Conservation (phyloP, 1,284 basidiomycete genomes). For the Cerioporus squamosus region DNA sequence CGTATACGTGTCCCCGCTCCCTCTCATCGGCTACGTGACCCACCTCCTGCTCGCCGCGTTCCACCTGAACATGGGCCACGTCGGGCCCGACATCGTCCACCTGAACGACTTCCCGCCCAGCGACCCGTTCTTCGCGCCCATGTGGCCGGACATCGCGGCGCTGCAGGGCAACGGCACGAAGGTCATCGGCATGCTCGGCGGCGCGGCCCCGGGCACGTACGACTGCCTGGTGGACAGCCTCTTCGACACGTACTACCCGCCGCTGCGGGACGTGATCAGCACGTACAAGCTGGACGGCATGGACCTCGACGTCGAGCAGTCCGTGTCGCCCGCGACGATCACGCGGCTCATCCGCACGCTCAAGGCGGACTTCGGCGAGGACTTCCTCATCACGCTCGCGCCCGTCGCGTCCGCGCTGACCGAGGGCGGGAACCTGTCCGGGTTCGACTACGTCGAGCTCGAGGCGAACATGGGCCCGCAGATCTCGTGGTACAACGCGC, state of each 20-base stretch:
- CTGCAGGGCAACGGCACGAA: slow-evolving; percentile 17
- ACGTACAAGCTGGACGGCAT: slow-evolving; percentile 14
- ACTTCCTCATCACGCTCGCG: slow-evolving; percentile 17
- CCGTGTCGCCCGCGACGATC: slow-evolving; percentile 9
- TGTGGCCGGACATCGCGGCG: slow-evolving; percentile 15
- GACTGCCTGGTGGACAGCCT: slow-evolving; percentile 8
- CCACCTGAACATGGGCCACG: slow-evolving; percentile 15
- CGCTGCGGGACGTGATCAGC: slow-evolving; percentile 9
- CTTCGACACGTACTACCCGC: slow-evolving; percentile 15
- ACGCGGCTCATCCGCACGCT: slow-evolving; percentile 8
- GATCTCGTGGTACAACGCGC: slow-evolving; percentile 16
- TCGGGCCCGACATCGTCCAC: slow-evolving; percentile 15
- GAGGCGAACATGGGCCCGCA: slow-evolving; percentile 5
- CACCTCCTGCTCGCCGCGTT: slow-evolving; percentile 16
- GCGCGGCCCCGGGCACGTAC: slow-evolving; percentile 15
- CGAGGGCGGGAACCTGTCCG: slow-evolving; percentile 18
- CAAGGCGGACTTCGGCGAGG: slow-evolving; percentile 12
- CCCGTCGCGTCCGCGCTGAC: slow-evolving; percentile 17
- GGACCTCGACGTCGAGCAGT: slow-evolving; percentile 17
- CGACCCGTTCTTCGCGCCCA: slow-evolving; percentile 9
- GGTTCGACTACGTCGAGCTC: slow-evolving; percentile 16
- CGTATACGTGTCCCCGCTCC: slow-evolving; percentile 11
- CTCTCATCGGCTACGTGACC: slow-evolving; percentile 16
- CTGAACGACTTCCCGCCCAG: slow-evolving; percentile 9
- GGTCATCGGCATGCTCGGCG: slow-evolving; percentile 14